phyloP scores from a whole-genome alignment of 2,329 filamentous ascomycete genomes.

The Didymella segeticola region DNA sequence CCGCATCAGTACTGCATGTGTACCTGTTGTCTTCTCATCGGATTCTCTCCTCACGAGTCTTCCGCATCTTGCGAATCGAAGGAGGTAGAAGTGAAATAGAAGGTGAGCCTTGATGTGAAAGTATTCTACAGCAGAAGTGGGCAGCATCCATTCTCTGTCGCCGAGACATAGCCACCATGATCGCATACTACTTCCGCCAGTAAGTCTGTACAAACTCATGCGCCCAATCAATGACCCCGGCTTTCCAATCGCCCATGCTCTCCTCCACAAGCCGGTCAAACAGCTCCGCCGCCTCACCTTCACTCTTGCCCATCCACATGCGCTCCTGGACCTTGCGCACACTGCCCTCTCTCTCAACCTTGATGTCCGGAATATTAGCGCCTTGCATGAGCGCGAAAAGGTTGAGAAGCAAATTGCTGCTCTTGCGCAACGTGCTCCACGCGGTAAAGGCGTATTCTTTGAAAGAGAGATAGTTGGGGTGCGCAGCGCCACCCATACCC shows the following conservation, averaged over 20 bases:
- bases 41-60: no score
- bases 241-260: conserved; percentile 80
- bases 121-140: no score
- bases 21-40: no score
- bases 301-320: conserved; percentile 88
- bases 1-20: no score
- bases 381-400: conserved; percentile 97
- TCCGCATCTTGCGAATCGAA: no score
- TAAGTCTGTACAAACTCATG: conserved; percentile 89
- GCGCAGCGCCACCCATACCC: conserved; percentile 88
- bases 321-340: conserved; percentile 94
- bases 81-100: no score
- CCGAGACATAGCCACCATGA: neutral
- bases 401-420: conserved; percentile 89
- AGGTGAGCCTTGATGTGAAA: no score
- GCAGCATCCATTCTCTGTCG: no score
- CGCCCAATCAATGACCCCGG: conserved; percentile 91
- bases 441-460: conserved; percentile 96
- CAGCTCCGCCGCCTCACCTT: conserved; percentile 89
- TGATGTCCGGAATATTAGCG: conserved; percentile 95
- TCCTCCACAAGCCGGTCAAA: conserved; percentile 92
- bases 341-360: conserved; percentile 88
- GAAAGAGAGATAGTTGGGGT: conserved; percentile 84
- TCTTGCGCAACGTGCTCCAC: conserved; percentile 89
- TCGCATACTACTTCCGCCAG: conserved; percentile 70